A percentile compares a stretch with the other conserved stretches of the same genome.
Conservation (phyloP, 2,329 filamentous ascomycete species). For the Aspergillus ruber region DNA sequence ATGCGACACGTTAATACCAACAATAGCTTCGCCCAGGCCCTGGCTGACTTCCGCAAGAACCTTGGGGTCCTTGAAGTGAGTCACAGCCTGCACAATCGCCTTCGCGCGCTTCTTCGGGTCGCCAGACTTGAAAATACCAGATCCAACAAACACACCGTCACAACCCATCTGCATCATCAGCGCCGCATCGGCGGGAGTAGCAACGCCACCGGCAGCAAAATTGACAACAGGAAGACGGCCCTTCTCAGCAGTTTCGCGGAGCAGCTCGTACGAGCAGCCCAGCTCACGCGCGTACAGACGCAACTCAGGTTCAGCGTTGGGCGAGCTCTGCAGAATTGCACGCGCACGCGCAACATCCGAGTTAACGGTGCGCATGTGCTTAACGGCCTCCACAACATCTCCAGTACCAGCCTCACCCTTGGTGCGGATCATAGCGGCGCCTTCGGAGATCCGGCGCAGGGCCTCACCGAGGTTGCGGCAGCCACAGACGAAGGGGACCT, state of each 20-base stretch:
- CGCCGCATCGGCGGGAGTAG: slow-evolving; percentile 94
- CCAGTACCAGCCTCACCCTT: slow-evolving; percentile 97
- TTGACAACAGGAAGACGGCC: slow-evolving; percentile 91
- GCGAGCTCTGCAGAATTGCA: slow-evolving; percentile 41
- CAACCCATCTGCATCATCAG: slow-evolving; percentile 99
- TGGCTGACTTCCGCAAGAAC: slow-evolving; percentile 80
- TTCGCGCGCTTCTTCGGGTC: slow-evolving; percentile 83
- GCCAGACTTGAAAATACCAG: slow-evolving; percentile 94
- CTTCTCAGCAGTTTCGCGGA: slow-evolving; percentile 80
- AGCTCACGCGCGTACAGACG: slow-evolving; percentile 75
- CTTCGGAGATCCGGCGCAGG: slow-evolving; percentile 81
- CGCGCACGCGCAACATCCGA: slow-evolving; percentile 69
- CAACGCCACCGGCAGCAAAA: slow-evolving; percentile 97
- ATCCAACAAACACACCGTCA: slow-evolving; percentile 95
- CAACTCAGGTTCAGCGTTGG: slow-evolving; percentile 60
- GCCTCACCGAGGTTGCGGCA: slow-evolving; percentile 93
- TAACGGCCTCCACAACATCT: slow-evolving; percentile 92
- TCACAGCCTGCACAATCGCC: slow-evolving; percentile 91
- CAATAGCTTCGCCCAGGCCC: slow-evolving; percentile 95
- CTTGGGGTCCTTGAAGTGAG: slow-evolving; percentile 79
- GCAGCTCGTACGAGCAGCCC: slow-evolving; percentile 67
- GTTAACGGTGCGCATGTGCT: slow-evolving; percentile 90
- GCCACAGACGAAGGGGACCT: slow-evolving; percentile 88
- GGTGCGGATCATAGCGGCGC: slow-evolving; percentile 96
- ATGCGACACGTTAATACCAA: slow-evolving; percentile 78